phyloP scores from a whole-genome alignment of 176 grass and related monocot genomes.

The Carex kokanica region DNA sequence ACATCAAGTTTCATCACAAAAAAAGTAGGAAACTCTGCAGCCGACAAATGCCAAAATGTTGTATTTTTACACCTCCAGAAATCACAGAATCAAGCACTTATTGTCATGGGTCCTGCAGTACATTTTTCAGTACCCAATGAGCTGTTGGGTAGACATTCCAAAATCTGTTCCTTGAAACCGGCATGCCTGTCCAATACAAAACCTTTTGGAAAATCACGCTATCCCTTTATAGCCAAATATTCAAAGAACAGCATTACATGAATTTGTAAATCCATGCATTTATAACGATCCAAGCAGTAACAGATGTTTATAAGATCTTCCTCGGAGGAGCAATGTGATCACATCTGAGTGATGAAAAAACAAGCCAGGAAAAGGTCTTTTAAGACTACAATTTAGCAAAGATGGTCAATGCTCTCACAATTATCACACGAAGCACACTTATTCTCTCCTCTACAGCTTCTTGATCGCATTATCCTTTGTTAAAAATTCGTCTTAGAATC shows the following conservation, averaged over 20 bases:
- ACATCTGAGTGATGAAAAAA: background rate
- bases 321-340: background rate
- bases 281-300: background rate
- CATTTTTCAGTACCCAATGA: background rate
- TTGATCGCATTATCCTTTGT: background rate
- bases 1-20: background rate
- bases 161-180: too few relatives aligned
- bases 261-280: background rate
- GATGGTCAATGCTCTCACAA: background rate
- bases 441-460: background rate
- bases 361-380: background rate
- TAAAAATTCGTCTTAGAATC: background rate
- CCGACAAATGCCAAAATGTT: background rate
- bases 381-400: background rate
- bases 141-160: background rate
- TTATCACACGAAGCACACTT: background rate
- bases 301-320: background rate
- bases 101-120: background rate
- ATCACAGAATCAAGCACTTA: background rate
- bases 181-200: background rate
- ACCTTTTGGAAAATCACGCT: background rate
- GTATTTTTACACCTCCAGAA: background rate
- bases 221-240: background rate
- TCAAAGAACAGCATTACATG: background rate
- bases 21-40: background rate